Conservation (phyloP, 441 rosid species). For the Jatropha podagrica region DNA sequence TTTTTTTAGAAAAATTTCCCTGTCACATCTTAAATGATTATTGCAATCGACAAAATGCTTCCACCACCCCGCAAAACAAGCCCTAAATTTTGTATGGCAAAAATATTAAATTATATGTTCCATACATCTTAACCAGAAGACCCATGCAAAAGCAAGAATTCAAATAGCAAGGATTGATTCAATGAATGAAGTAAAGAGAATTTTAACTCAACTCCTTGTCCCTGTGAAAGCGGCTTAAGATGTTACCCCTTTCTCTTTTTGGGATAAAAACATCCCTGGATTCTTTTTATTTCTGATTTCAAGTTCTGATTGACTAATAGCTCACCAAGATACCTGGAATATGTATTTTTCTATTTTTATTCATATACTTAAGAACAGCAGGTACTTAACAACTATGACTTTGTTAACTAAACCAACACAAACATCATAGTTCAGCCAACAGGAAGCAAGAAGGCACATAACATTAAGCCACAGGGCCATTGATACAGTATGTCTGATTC, state of each 20-base stretch:
- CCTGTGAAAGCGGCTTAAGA: not conserved
- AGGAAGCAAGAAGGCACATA: not conserved
- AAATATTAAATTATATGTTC: not conserved
- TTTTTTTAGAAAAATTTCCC: not conserved
- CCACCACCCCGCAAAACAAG: not conserved
- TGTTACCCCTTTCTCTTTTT: not conserved
- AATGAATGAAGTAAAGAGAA: not conserved
- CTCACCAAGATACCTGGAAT: not conserved
- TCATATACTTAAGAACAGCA: not conserved
- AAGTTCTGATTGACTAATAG: not conserved
- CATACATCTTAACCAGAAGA: not conserved
- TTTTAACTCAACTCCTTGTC: not conserved
- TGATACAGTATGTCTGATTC: not conserved
- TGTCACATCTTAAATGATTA: not conserved
- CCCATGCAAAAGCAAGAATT: not conserved
- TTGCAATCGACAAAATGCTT: not conserved
- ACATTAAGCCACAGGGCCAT: not conserved
- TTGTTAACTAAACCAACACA: not conserved
- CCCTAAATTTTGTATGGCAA: too few species aligned
- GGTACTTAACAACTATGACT: not conserved
- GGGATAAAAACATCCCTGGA: not conserved
- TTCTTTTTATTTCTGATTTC: not conserved
- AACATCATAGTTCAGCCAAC: not conserved
- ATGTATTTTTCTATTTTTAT: not conserved
- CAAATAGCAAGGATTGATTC: not conserved